Percentiles rank a stretch among this genome's conserved stretches.
Evolutionary conservation across 1,139 yeast species (phyloP).

Genomic region (Citeromyces siamensis): DNA sequence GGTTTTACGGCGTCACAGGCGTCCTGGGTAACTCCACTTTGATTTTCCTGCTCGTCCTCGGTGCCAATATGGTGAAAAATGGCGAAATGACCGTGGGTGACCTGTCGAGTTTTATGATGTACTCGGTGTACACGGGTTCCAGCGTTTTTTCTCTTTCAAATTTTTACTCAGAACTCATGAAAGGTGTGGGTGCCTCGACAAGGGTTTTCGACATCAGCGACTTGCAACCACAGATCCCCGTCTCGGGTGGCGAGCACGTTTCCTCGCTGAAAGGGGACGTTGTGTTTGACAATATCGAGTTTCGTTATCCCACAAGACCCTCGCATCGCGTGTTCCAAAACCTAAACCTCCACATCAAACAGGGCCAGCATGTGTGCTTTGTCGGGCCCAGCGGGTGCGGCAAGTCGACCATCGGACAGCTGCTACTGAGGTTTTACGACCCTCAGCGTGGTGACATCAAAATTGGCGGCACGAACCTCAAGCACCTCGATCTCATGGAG

Average conservation of each 20-base stretch:
- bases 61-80: constrained; percentile 33
- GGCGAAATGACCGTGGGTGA: constrained; percentile 45
- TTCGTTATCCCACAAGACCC: constrained; percentile 85
- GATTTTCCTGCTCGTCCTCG: constrained; percentile 35
- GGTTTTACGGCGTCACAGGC: constrained; percentile 37
- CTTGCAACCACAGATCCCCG: constrained; percentile 33
- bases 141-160: constrained; percentile 47
- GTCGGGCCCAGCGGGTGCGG: constrained; percentile 95
- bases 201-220: constrained; percentile 40
- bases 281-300: constrained; percentile 52
- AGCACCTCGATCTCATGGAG: constrained; percentile 55
- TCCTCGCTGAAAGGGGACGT: constrained; percentile 36
- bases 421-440: constrained; percentile 60
- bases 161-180: constrained; percentile 49
- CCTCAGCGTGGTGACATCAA: constrained; percentile 41
- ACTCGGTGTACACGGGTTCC: constrained; percentile 46
- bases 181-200: constrained; percentile 51
- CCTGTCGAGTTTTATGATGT: constrained; percentile 46
- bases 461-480: constrained; percentile 57
- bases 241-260: constrained; percentile 24
- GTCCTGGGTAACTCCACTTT: constrained; percentile 39
- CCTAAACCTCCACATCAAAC: constrained; percentile 44
- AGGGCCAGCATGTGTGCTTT: constrained; percentile 75
- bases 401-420: constrained; percentile 71
- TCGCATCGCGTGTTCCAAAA: constrained; percentile 55